Evolutionary conservation across 2,329 filamentous ascomycete species (phyloP).

Genomic region (Beauveria pseudobassiana): DNA sequence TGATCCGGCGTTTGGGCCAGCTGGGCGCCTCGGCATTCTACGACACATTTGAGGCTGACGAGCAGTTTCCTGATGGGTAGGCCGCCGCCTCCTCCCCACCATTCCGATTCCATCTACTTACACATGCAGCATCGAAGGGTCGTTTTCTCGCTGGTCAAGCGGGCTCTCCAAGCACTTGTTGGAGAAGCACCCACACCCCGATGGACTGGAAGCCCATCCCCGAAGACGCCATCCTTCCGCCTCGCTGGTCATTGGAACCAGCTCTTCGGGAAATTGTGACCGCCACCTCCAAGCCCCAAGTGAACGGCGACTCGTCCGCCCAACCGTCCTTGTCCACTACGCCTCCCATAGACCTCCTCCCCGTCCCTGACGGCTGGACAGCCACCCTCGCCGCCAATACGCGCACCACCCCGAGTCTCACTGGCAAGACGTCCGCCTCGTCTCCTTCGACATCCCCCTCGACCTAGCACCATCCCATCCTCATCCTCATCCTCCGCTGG

Average conservation of each 20-base stretch:
- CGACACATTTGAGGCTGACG: conserved; percentile 79
- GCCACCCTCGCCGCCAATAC: conserved; percentile 58
- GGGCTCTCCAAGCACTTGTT: conserved; percentile 60
- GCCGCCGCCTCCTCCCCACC: conserved; percentile 20
- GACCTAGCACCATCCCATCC: background rate
- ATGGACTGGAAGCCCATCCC: conserved; percentile 61
- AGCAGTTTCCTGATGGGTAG: conserved; percentile 87
- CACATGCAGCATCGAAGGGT: conserved; percentile 62
- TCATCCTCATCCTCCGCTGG: no score
- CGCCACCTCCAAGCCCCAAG: background rate
- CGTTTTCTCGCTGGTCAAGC: conserved; percentile 70
- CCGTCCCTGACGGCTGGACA: conserved; percentile 47
- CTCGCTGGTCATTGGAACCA: conserved; percentile 49
- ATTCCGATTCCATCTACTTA: background rate
- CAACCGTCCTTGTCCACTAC: conserved; percentile 14
- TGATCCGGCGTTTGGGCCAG: conserved; percentile 76
- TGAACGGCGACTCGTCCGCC: conserved; percentile 10
- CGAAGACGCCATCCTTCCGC: conserved; percentile 64
- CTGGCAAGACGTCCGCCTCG: conserved; percentile 87
- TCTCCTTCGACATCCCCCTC: conserved; percentile 50
- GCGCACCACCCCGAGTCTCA: conserved; percentile 67
- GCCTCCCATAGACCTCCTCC: conserved; percentile 34
- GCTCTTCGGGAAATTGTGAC: conserved; percentile 15
- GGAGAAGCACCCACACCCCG: conserved; percentile 59
- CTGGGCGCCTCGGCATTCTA: conserved; percentile 74